phyloP scores from a whole-genome alignment of 805 yeast genomes.

The Yueomyces sp. region DNA sequence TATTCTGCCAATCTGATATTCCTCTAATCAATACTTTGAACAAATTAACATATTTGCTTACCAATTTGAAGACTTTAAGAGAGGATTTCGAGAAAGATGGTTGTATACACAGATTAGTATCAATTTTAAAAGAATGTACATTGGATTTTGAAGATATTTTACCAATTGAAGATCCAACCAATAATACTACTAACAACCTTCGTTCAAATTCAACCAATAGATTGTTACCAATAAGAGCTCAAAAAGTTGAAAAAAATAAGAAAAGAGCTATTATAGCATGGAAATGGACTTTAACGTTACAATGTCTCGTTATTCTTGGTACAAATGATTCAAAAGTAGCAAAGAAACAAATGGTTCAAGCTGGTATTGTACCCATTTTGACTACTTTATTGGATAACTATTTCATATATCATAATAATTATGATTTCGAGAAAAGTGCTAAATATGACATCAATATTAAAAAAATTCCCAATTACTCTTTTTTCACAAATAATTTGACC shows the following conservation, averaged over 20 bases:
- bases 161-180: background rate
- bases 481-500: background rate
- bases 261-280: conserved; percentile 56
- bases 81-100: conserved; percentile 86
- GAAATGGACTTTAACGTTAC: conserved; percentile 95
- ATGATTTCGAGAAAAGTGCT: conserved; percentile 15
- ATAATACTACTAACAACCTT: no score
- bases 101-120: conserved; percentile 78
- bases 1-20: conserved; percentile 78
- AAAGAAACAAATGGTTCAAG: conserved; percentile 74
- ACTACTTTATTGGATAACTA: conserved; percentile 90
- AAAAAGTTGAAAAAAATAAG: conserved; percentile 22
- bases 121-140: conserved; percentile 72
- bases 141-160: conserved; percentile 10
- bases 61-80: conserved; percentile 77
- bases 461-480: background rate
- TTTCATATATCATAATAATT: conserved; percentile 29
- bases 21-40: conserved; percentile 87
- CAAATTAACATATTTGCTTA: conserved; percentile 75
- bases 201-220: no score
- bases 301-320: conserved; percentile 81
- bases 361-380: conserved; percentile 81
- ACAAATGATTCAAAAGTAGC: conserved; percentile 85
- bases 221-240: conserved; percentile 5
- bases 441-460: conserved; percentile 1